Base-by-base conservation (phyloP, 2,329 filamentous ascomycete genomes). In the Cladophialophora exuberans region DNA sequence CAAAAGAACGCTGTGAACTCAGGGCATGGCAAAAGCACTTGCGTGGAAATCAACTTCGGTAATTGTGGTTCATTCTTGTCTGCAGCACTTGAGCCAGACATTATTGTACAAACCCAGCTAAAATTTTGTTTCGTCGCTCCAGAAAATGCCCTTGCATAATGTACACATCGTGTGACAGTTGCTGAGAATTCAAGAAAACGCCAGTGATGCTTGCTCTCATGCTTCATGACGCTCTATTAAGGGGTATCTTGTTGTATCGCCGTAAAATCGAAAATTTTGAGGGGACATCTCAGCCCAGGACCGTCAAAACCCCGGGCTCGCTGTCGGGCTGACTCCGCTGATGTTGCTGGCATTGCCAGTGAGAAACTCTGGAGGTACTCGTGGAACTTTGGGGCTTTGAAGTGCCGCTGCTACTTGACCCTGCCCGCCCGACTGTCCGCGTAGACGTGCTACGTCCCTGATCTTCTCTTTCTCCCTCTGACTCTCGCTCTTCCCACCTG, bases 341-440 rank as follows among this genome's bases (percentile, higher is more conserved):
- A 47, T 7, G 25, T 43, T 56, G 43, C 51, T 45, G 18, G 70
- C 72, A 10, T 67, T 22, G 39, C 39, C 39, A 25, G 22, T 65
- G 35, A 78, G 69, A 64, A 77, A 79, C 51, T 77, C 76, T 38
- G 72, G 64, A 0, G 76, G 76, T 6, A 79, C 75, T 57, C 76
- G 76, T 3, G 76, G 76, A 9, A 79, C 76, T 17, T 73, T 68
- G 68, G 36, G 71, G 66, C 31, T 71, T 56, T 74, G 70, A 18
- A 61, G 64, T 33, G 71, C 59, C n/a, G 30, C 52, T 11, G 49
- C 17, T 3, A 52, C 30, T 15, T 36, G 49, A 33, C 44, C 55
- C 9, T 56, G 48, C 3, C 62, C 60, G 23, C 62, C 53, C 31
- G 61, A 63, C 51, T 64, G 60, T 20, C 73, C 70, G 17, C 74